A percentile compares a stretch with the other conserved stretches of the same genome.
These are phyloP conservation scores for Claviceps capensis DNA, from an alignment of 2,329 filamentous ascomycete species.

Conservation along the genomic window DNA sequence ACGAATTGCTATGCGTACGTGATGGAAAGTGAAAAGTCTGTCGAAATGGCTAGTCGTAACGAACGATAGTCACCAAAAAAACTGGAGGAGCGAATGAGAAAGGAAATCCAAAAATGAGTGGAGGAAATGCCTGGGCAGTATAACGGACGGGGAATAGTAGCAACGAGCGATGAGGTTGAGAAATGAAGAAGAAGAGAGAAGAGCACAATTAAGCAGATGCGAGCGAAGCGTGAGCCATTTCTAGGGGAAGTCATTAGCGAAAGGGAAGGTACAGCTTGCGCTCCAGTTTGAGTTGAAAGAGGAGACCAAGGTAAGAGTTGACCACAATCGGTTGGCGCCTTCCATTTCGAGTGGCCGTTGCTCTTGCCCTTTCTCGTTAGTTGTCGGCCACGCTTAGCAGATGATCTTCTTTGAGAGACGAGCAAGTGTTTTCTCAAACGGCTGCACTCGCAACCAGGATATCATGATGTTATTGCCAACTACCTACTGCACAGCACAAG, in stretches of 20 bases:
- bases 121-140: conserved; percentile 11
- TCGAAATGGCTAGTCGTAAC: conserved; percentile 14
- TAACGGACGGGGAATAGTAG: conserved; percentile 11
- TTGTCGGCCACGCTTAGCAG: background rate
- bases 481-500: background rate
- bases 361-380: background rate
- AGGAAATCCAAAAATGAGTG: conserved; percentile 19
- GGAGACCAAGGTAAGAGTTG: background rate
- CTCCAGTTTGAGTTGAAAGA: background rate
- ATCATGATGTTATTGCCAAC: background rate
- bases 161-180: conserved; percentile 10
- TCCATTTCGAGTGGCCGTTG: background rate
- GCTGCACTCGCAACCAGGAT: background rate
- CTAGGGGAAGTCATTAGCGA: conserved; percentile 1
- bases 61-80: conserved; percentile 21
- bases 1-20: conserved; percentile 1
- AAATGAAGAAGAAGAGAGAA: conserved; percentile 3
- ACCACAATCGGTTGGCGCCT: background rate
- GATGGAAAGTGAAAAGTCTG: conserved; percentile 8
- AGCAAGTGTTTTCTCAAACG: background rate
- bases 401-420: background rate
- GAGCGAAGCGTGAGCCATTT: background rate
- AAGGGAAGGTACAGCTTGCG: background rate
- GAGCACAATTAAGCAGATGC: background rate
- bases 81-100: conserved; percentile 8